These are phyloP conservation scores for Boletales sp. DNA, from an alignment of 768 basidiomycete genomes.

Conservation along the genomic window DNA sequence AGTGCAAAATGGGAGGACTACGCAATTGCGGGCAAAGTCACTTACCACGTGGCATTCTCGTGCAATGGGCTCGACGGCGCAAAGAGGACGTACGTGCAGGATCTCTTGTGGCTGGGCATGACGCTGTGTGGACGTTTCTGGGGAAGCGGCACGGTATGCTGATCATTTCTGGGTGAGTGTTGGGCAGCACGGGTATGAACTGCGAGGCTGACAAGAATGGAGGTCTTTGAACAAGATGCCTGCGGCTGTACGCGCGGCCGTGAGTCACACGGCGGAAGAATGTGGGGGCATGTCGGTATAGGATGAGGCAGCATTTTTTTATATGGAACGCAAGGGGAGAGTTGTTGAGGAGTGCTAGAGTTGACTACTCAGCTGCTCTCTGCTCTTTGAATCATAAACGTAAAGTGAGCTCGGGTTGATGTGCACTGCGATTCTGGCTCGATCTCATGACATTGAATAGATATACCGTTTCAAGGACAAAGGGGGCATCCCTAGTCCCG, in stretches of 20 bases:
- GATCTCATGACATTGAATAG: too few relatives aligned
- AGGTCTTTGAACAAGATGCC: constrained; percentile 99
- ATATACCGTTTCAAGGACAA: too few relatives aligned
- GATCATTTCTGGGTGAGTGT: constrained; percentile 84
- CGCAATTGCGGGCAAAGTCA: constrained; percentile 39
- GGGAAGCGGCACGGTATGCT: constrained; percentile 56
- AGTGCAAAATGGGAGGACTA: constrained; percentile 62
- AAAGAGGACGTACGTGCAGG: constrained; percentile 84
- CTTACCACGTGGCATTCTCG: constrained; percentile 73
- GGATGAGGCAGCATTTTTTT: constrained; percentile 59
- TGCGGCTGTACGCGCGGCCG: constrained; percentile 69
- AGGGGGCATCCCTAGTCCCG: too few relatives aligned
- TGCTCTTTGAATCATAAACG: too few relatives aligned
- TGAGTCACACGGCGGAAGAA: constrained; percentile 47
- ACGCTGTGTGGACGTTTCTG: constrained; percentile 63
- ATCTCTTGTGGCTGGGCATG: constrained; percentile 67
- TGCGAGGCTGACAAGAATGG: constrained; percentile 3
- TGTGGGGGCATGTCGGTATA: constrained; percentile 49
- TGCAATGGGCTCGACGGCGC: constrained; percentile 70
- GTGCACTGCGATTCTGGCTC: too few relatives aligned
- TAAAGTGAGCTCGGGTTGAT: too few relatives aligned
- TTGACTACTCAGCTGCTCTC: constrained; percentile 21
- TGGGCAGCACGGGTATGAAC: not conserved
- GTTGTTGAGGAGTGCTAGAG: constrained; percentile 88
- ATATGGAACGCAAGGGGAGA: constrained; percentile 69